Conservation (phyloP, 129 eudicot genomes). For the Arctium minus region DNA sequence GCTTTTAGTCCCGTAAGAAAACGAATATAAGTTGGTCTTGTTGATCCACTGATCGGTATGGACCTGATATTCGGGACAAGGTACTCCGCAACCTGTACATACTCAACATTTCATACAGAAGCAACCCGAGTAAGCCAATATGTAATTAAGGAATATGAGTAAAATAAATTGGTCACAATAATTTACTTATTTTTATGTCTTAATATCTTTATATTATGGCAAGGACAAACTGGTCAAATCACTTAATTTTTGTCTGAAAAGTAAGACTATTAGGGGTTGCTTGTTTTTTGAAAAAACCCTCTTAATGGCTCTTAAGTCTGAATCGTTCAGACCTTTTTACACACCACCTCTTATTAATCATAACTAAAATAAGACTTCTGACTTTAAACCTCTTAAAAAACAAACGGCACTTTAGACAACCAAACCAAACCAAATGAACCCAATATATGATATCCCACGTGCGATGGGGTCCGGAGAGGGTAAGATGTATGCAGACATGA, state of each 20-base stretch:
- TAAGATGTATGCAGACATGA: not conserved
- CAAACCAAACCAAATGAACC: not conserved
- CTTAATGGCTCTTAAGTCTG: too few relatives aligned
- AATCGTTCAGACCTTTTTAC: too few relatives aligned
- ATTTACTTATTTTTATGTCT: not conserved
- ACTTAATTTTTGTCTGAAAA: not conserved
- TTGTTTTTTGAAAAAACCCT: too few relatives aligned
- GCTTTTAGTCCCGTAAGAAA: constrained; percentile 96
- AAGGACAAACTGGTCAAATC: constrained; percentile 9
- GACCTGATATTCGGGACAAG: constrained; percentile 82
- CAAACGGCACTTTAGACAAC: too few relatives aligned
- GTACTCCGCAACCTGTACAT: constrained; percentile 81
- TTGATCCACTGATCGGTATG: constrained; percentile 68
- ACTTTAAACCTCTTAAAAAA: too few relatives aligned
- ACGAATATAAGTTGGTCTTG: constrained; percentile 90
- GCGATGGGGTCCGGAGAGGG: not conserved
- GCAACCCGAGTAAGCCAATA: not conserved
- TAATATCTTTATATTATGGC: not conserved
- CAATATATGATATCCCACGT: not conserved
- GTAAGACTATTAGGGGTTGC: not conserved
- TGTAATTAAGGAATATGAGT: not conserved
- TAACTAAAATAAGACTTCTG: too few relatives aligned
- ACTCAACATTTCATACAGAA: constrained; percentile 7
- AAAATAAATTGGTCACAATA: not conserved
- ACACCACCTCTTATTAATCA: too few relatives aligned